These are phyloP conservation scores for Pichia californica DNA, from an alignment of 805 yeast genomes.

Conservation along the genomic window DNA sequence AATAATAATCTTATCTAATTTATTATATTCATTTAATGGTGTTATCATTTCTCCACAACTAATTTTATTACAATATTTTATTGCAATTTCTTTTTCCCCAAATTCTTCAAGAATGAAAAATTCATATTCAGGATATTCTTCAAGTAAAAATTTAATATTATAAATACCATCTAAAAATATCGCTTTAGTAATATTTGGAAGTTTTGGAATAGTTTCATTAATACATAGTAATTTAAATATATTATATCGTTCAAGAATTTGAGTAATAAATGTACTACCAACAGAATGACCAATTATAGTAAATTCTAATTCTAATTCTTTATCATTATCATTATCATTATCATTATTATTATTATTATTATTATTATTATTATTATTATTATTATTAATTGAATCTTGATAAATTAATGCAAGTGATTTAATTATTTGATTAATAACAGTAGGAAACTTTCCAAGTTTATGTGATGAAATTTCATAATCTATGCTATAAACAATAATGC, in stretches of 20 bases:
- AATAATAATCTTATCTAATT: slow-evolving; percentile 28
- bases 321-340: no score
- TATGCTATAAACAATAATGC: slow-evolving; percentile 30
- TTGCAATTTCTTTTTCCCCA: slow-evolving; percentile 15
- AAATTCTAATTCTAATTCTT: no score
- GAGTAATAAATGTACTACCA: slow-evolving; percentile 65
- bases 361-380: no score
- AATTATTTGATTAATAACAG: slow-evolving; percentile 50
- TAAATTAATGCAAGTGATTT: slow-evolving; percentile 32
- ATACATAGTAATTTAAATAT: neutral
- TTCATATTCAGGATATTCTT: slow-evolving; percentile 56
- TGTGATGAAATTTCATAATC: slow-evolving; percentile 68
- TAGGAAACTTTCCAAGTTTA: slow-evolving; percentile 45
- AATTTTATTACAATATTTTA: slow-evolving; percentile 14
- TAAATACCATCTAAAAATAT: slow-evolving; percentile 67
- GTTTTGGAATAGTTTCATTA: neutral
- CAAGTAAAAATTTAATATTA: slow-evolving; percentile 41
- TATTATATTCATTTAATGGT: slow-evolving; percentile 6
- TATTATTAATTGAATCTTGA: slow-evolving; percentile 15
- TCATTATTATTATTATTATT: no score
- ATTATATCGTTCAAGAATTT: slow-evolving; percentile 31
- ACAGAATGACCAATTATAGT: slow-evolving; percentile 69
- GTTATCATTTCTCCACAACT: slow-evolving; percentile 4
- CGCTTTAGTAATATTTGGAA: slow-evolving; percentile 20
- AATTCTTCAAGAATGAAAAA: slow-evolving; percentile 59